Evolutionary conservation across 2,329 filamentous ascomycete genomes (phyloP).

Genomic region (Huntiella abstrusa): DNA sequence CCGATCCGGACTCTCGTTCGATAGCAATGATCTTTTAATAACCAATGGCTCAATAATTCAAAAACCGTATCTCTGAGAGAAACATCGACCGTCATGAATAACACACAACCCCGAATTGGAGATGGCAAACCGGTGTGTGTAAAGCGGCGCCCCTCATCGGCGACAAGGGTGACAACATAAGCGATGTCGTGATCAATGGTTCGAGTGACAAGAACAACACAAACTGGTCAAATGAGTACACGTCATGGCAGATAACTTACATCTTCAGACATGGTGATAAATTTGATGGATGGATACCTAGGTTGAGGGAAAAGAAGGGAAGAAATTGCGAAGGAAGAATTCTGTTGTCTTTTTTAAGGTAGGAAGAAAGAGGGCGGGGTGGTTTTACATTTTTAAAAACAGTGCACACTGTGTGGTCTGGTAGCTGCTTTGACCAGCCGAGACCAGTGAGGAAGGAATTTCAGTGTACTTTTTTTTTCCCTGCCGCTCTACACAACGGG

Average conservation of each 20-base stretch:
- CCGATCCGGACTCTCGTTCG: too few relatives aligned
- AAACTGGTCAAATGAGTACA: too few relatives aligned
- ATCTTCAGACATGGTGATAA: conserved; percentile 40
- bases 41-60: too few relatives aligned
- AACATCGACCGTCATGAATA: too few relatives aligned
- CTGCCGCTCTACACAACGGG: neutral
- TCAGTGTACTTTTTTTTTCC: conserved; percentile 1
- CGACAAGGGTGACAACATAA: too few relatives aligned
- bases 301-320: conserved; percentile 15
- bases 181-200: too few relatives aligned
- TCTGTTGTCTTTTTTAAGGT: conserved; percentile 13
- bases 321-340: conserved; percentile 14
- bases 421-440: conserved; percentile 5
- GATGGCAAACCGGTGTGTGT: too few relatives aligned
- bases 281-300: conserved; percentile 16
- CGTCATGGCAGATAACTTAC: conserved; percentile 22
- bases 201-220: too few relatives aligned
- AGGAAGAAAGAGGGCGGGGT: conserved; percentile 14
- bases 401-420: conserved; percentile 12
- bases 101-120: too few relatives aligned
- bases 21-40: too few relatives aligned
- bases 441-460: conserved; percentile 4
- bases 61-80: too few relatives aligned
- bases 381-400: conserved; percentile 10
- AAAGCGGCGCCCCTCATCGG: too few relatives aligned